These are phyloP conservation scores for Epichloe sibirici DNA, from an alignment of 2,329 filamentous ascomycete genomes.

Conservation along the genomic window DNA sequence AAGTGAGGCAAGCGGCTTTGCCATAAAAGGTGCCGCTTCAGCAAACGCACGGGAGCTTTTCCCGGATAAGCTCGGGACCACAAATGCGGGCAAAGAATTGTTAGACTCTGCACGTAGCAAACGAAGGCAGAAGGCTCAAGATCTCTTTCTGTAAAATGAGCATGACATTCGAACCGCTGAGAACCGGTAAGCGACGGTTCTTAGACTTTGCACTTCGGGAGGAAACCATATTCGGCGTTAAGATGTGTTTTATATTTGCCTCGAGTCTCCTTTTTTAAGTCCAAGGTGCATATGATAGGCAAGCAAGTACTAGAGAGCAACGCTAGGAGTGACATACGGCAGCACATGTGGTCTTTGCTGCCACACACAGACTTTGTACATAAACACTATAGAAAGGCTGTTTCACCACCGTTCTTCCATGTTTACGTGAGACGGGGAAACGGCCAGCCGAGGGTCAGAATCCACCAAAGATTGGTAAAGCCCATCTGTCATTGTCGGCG, in stretches of 20 bases:
- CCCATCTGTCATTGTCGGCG: too few relatives aligned
- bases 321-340: neutral
- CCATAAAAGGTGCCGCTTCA: slow-evolving; percentile 51
- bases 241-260: neutral
- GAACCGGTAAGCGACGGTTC: too few relatives aligned
- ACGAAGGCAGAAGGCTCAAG: slow-evolving; percentile 57
- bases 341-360: neutral
- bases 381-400: neutral
- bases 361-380: neutral
- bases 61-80: slow-evolving; percentile 44
- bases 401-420: too few relatives aligned
- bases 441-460: too few relatives aligned
- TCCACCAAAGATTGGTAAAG: too few relatives aligned
- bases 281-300: neutral
- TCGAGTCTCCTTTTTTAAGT: neutral
- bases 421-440: too few relatives aligned
- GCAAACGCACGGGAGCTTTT: slow-evolving; percentile 52
- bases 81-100: slow-evolving; percentile 56
- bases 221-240: neutral
- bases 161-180: neutral
- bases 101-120: slow-evolving; percentile 40
- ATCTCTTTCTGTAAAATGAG: slow-evolving; percentile 52
- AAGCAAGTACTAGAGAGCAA: neutral
- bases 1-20: slow-evolving; percentile 37
- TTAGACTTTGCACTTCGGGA: too few relatives aligned